These are phyloP conservation scores for Dictyostelium brefeldianum DNA, from an alignment of 78 protist genomes.

Conservation along the genomic window DNA sequence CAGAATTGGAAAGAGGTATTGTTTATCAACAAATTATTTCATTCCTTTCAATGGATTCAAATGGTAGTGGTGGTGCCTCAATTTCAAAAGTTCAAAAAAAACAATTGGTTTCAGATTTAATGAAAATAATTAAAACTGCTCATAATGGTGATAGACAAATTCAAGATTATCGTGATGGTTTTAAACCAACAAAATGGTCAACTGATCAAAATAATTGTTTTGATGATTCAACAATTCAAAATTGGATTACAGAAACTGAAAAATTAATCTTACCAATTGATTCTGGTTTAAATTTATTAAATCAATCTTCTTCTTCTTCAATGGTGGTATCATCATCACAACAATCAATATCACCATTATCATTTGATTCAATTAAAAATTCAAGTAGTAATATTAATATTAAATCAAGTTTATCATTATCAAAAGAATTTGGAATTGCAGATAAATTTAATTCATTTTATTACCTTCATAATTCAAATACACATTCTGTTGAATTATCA, in stretches of 20 bases:
- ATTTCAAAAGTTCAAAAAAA: not conserved
- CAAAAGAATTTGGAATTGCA: not conserved
- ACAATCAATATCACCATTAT: not conserved
- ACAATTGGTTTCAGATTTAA: conserved; percentile 11
- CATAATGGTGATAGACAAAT: conserved; percentile 78
- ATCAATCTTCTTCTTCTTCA: not conserved
- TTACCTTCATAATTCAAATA: not conserved
- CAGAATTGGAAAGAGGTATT: conserved; percentile 58
- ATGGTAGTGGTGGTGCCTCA: not conserved
- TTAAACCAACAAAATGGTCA: conserved; percentile 36
- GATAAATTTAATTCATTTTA: conserved; percentile 12
- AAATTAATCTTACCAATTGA: not conserved
- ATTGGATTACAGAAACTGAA: conserved; percentile 4
- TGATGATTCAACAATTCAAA: not conserved
- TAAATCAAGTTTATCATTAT: not conserved
- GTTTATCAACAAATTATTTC: conserved; percentile 22
- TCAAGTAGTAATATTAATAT: not conserved
- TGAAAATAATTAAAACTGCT: conserved; percentile 44
- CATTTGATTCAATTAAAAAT: not conserved
- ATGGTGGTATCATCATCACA: not conserved
- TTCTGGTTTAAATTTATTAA: not conserved
- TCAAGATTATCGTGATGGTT: conserved; percentile 44
- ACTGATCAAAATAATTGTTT: not conserved
- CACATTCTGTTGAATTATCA: conserved; percentile 12
- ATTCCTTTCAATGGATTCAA: not conserved